Base-by-base conservation (phyloP, 768 basidiomycete genomes). In the Serendipita sp. region DNA sequence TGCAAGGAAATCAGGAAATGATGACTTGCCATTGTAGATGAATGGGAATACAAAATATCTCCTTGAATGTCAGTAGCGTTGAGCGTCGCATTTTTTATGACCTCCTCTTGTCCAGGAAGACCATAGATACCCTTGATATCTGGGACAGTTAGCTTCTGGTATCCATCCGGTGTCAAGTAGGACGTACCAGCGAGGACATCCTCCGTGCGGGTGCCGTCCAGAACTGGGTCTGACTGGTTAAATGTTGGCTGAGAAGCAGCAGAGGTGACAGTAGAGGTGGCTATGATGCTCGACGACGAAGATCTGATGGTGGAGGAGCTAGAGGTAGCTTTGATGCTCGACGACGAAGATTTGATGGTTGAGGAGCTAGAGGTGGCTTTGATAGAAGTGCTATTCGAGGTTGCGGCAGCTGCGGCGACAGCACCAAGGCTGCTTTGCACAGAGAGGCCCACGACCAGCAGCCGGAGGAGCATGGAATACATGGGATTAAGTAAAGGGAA, bases 11-110 rank as follows among this genome's bases (percentile, higher is more conserved):
- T 32, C 30, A 51, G 62, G 24, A 18, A 60, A n/a, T 28, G 1
- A 10, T 24, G n/a, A 32, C 16, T 62, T 35, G 15, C 10, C 37
- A 11, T 37, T 32, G 3, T 41, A n/a, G 46, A 64, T 18, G 37
- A 38, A 45, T 65, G 18, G 11, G 54, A 66, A 37, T 37, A 68
- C 68, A 68, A 51, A 41, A 68, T 67, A 45, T 68, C 68, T 32
- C 68, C 66, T 46, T 68, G 68, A 54, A 68, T 68, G 28, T 68
- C 56, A 47, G 48, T 47, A 35, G 65, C 46, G 62, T 68, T 65
- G n/a, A 68, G 62, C 3, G 68, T 66, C 15, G 53, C 65, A 51
- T 64, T 64, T 32, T 34, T 64, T 4, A 64, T 48, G 24, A 64
- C 64, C 4, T 64, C 46, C 4, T 24, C 48, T n/a, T n/a, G 10